These are phyloP conservation scores for Peterozyma xylosa DNA, from an alignment of 805 yeast genomes.

Conservation along the genomic window DNA sequence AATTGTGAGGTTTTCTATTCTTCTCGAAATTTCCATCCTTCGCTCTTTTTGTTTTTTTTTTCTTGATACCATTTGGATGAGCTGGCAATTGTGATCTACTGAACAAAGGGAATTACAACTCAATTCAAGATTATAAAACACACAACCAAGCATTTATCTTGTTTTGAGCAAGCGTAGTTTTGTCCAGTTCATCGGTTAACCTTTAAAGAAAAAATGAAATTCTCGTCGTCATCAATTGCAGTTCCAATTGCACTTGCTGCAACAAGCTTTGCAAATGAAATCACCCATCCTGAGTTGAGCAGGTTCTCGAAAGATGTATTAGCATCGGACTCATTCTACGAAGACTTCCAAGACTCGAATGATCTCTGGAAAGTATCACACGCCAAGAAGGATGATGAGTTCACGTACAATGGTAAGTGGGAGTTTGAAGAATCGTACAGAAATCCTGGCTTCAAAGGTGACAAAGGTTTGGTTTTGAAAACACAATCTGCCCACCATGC, in stretches of 20 bases:
- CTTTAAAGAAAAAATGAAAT: slow-evolving; percentile 1
- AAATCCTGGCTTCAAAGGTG: slow-evolving; percentile 54
- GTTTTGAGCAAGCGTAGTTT: too few relatives aligned
- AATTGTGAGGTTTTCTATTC: too few relatives aligned
- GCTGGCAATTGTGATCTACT: too few relatives aligned
- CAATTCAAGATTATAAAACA: too few relatives aligned
- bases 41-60: too few relatives aligned
- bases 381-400: slow-evolving; percentile 43
- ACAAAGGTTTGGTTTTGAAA: slow-evolving; percentile 71
- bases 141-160: too few relatives aligned
- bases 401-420: slow-evolving; percentile 72
- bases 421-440: slow-evolving; percentile 52
- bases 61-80: too few relatives aligned
- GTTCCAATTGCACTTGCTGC: slow-evolving; percentile 2
- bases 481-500: slow-evolving; percentile 78
- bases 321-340: slow-evolving; percentile 45
- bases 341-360: slow-evolving; percentile 46
- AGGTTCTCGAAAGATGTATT: slow-evolving; percentile 29
- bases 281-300: slow-evolving; percentile 24
- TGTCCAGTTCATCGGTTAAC: too few relatives aligned
- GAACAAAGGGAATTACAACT: too few relatives aligned
- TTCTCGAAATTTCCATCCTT: too few relatives aligned
- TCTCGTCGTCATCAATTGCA: slow-evolving; percentile 2
- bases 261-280: slow-evolving; percentile 8
- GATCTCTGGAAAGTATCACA: slow-evolving; percentile 56